phyloP scores from a whole-genome alignment of 805 yeast genomes.

The Saccharomyces eubayanus region DNA sequence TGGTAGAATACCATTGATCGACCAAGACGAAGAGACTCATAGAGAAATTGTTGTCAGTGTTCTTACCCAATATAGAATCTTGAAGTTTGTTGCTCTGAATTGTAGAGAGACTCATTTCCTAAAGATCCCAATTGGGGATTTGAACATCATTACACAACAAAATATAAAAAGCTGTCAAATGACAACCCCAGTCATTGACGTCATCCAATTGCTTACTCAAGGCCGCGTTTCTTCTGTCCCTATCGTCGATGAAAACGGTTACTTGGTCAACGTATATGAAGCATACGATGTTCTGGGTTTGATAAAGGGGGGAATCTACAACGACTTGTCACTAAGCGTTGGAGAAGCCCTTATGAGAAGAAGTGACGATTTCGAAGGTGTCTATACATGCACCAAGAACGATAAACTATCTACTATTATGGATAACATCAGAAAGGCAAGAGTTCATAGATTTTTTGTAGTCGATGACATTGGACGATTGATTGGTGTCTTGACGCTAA shows the following conservation, averaged over 20 bases:
- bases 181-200: conserved; percentile 90
- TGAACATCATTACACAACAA: conserved; percentile 52
- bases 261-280: conserved; percentile 82
- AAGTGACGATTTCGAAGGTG: conserved; percentile 95
- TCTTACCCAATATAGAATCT: conserved; percentile 88
- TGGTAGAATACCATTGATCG: conserved; percentile 88
- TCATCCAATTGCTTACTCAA: conserved; percentile 69
- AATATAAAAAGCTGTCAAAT: conserved; percentile 70
- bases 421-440: conserved; percentile 85
- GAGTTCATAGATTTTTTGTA: conserved; percentile 85
- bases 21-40: conserved; percentile 84
- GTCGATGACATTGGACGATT: conserved; percentile 77
- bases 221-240: conserved; percentile 89
- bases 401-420: conserved; percentile 83
- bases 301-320: conserved; percentile 89
- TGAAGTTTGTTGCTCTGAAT: conserved; percentile 90
- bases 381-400: conserved; percentile 82
- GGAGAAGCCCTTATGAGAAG: conserved; percentile 89
- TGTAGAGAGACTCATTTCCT: conserved; percentile 89
- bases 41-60: conserved; percentile 93
- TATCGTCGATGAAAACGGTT: conserved; percentile 63
- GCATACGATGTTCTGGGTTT: conserved; percentile 89
- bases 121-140: conserved; percentile 61
- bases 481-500: conserved; percentile 77
- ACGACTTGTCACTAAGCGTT: conserved; percentile 80